These are phyloP conservation scores for Phytopythium helicoides DNA, from an alignment of 352 stramenopile species.

Conservation along the genomic window DNA sequence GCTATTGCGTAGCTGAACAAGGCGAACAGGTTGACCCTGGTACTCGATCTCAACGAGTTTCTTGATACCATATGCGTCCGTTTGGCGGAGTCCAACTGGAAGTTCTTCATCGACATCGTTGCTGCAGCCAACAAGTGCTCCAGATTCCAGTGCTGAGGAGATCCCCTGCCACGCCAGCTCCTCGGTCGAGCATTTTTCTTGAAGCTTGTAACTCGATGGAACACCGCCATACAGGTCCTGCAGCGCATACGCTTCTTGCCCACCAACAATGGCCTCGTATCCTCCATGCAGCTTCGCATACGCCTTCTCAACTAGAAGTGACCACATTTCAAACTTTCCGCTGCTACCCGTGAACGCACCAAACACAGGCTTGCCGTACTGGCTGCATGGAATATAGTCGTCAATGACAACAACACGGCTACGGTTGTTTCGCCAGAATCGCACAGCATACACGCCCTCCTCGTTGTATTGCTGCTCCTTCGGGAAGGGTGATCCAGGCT, in stretches of 20 bases:
- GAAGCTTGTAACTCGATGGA: conserved; percentile 59
- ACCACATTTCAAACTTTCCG: conserved; percentile 92
- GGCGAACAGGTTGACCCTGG: conserved; percentile 43
- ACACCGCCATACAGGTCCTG: conserved; percentile 81
- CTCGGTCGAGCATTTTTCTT: conserved; percentile 59
- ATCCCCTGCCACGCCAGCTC: conserved; percentile 57
- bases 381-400: conserved; percentile 82
- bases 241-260: conserved; percentile 73
- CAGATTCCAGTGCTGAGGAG: conserved; percentile 38
- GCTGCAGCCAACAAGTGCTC: conserved; percentile 67
- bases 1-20: conserved; percentile 81
- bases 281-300: conserved; percentile 92
- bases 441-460: conserved; percentile 84
- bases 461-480: conserved; percentile 88
- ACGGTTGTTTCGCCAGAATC: conserved; percentile 83
- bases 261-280: conserved; percentile 89
- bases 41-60: conserved; percentile 73
- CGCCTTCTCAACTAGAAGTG: conserved; percentile 93
- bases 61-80: conserved; percentile 71
- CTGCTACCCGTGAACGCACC: conserved; percentile 79
- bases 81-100: conserved; percentile 61
- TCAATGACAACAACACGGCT: conserved; percentile 81
- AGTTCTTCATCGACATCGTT: conserved; percentile 66
- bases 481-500: conserved; percentile 43
- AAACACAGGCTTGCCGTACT: conserved; percentile 84